Evolutionary conservation across 495 filamentous ascomycete species (phyloP).

Genomic region (Neurospora sp.): DNA sequence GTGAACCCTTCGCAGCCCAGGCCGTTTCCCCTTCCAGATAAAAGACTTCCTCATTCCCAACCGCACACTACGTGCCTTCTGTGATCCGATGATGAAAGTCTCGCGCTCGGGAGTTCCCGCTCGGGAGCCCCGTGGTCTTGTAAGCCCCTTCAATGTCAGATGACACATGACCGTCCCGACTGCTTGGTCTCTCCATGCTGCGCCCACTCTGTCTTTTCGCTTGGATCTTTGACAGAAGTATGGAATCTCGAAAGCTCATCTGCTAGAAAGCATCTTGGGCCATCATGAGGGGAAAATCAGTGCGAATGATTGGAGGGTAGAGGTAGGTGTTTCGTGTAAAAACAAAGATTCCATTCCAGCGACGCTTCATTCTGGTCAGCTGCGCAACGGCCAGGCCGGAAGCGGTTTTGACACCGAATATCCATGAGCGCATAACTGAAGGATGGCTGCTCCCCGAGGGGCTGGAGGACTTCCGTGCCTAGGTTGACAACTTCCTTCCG

Average conservation of each 20-base stretch:
- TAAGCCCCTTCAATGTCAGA: background rate
- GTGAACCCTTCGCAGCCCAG: no score
- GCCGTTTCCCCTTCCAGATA: no score
- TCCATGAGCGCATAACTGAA: background rate
- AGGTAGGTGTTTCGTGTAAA: background rate
- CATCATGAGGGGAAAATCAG: background rate
- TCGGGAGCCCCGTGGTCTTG: background rate
- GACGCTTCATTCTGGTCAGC: no score
- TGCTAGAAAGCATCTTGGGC: background rate
- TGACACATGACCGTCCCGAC: background rate
- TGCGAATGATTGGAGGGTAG: background rate
- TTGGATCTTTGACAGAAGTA: background rate
- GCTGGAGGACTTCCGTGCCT: background rate
- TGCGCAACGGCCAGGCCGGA: no score
- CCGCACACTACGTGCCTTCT: no score
- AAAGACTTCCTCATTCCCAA: no score
- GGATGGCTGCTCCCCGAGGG: background rate
- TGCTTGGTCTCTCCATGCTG: background rate
- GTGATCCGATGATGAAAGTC: no score
- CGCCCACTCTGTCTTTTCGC: background rate
- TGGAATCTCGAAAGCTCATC: background rate
- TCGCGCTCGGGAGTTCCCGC: background rate
- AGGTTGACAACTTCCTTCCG: background rate
- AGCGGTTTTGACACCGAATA: no score
- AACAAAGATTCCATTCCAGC: no score